Base-by-base conservation (phyloP, 305 asterid genomes). In the Fraxinus platypoda region DNA sequence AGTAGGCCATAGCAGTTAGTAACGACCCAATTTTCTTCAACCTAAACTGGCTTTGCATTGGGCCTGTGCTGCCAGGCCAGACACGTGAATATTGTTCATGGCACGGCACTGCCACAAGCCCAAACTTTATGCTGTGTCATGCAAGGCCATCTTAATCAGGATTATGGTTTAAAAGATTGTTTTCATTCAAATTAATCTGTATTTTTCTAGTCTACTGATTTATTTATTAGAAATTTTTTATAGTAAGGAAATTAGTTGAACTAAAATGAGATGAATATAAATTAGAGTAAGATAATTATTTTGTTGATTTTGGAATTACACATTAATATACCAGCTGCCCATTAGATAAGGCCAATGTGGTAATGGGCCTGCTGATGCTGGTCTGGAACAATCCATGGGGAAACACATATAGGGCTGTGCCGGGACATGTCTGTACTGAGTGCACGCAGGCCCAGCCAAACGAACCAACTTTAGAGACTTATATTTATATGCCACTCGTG, bases 261-360 rank as follows among this genome's bases (percentile, higher is more conserved):
- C n/a, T 21, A 62, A 23, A 19, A 62, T 62, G 31, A 62, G 13
- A 62, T 5, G 23, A 21, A n/a, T 19, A 25, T 6, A 21, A 19
- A 57, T 4, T 19, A 19, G 28, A 57, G 12, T 57, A 57, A 57
- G 12, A 79, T 90, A 76, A 83, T 81, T 64, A 78, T 6, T 62
- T 41, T 79, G 25, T 8, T 73, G 81, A 57, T 77, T 88, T 66
- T 79, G 80, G 75, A 54, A 54, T 17, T 46, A 2, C 57, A 46
- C 57, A 46, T 13, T 59, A 21, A 64, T 21, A 3, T 3, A 23
- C 73, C 33, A 23, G 4, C 25, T 64, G 17, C 2, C 8, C 28
- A 11, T 23, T 64, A 64, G 73, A 64, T 64, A 64, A 23, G 17
- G 73, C 15, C 33, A 9, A 23, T 0, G n/a, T 64, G 34, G 30